A percentile compares a stretch with the other conserved stretches of the same genome.
Evolutionary conservation across 176 grass and related monocot species (phyloP).

Genomic region (Rhipidocladum racemiflorum): DNA sequence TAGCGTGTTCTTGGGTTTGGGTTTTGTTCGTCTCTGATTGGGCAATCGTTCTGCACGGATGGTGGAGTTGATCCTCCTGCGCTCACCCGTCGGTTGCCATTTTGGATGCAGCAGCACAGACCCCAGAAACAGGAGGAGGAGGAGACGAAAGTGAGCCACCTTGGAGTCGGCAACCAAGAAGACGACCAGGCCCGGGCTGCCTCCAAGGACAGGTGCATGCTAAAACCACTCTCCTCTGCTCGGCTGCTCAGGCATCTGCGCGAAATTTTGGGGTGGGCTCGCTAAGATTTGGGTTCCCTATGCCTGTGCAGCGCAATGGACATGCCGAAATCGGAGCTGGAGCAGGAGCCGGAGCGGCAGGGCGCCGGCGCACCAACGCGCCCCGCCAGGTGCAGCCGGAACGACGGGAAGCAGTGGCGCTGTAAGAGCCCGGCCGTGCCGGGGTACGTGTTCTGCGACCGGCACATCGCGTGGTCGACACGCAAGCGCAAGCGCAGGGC

Average conservation of each 20-base stretch:
- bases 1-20: neutral
- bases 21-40: neutral
- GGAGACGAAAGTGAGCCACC: constrained; percentile 10
- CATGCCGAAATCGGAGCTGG: neutral
- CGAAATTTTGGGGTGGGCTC: neutral
- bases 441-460: constrained; percentile 34
- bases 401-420: constrained; percentile 55
- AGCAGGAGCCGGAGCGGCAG: neutral
- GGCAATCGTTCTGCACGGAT: neutral
- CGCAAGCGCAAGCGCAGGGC: constrained; percentile 29
- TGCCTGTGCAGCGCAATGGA: neutral
- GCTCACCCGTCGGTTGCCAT: neutral
- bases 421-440: constrained; percentile 39
- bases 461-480: constrained; percentile 38
- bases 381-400: constrained; percentile 32
- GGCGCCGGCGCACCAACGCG: neutral
- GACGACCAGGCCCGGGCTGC: neutral
- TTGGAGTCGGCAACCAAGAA: neutral
- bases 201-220: constrained; percentile 21
- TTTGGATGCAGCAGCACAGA: neutral
- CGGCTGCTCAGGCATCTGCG: neutral
- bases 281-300: neutral
- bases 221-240: neutral
- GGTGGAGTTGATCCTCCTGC: neutral
- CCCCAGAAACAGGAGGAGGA: neutral